These are phyloP conservation scores for Acacia pycnantha DNA, from an alignment of 331 rosid genomes.

Conservation along the genomic window DNA sequence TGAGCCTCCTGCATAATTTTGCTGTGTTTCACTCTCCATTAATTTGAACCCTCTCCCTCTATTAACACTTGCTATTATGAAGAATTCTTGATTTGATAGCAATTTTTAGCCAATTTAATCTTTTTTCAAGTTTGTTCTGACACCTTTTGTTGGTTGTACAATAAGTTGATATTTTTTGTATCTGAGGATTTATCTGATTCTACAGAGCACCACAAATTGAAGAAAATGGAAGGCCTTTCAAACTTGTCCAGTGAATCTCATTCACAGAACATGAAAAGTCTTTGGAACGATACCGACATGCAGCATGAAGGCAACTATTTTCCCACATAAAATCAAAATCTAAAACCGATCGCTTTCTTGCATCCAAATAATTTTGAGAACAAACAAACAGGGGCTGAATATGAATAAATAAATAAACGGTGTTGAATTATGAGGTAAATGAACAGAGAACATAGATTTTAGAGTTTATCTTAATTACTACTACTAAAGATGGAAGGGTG, in stretches of 20 bases:
- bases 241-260: slow-evolving; percentile 45
- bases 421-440: not conserved
- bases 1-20: not conserved
- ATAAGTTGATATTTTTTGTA: not conserved
- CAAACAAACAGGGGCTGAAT: not conserved
- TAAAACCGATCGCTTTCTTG: not conserved
- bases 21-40: not conserved
- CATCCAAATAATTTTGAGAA: not conserved
- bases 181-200: not conserved
- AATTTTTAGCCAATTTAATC: not conserved
- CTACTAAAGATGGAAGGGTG: not conserved
- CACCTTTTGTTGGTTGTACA: not conserved
- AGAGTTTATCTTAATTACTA: not conserved
- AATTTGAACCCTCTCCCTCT: not conserved
- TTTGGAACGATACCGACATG: slow-evolving; percentile 32
- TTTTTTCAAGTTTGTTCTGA: not conserved
- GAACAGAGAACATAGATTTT: not conserved
- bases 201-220: slow-evolving; percentile 20
- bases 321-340: not conserved
- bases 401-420: not conserved
- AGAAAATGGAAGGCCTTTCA: slow-evolving; percentile 53
- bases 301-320: slow-evolving; percentile 20
- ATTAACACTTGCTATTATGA: not conserved
- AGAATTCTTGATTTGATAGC: not conserved
- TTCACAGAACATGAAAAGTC: slow-evolving; percentile 59